phyloP scores from a whole-genome alignment of 2,329 filamentous ascomycete species.

The Aspergillus sp. region DNA sequence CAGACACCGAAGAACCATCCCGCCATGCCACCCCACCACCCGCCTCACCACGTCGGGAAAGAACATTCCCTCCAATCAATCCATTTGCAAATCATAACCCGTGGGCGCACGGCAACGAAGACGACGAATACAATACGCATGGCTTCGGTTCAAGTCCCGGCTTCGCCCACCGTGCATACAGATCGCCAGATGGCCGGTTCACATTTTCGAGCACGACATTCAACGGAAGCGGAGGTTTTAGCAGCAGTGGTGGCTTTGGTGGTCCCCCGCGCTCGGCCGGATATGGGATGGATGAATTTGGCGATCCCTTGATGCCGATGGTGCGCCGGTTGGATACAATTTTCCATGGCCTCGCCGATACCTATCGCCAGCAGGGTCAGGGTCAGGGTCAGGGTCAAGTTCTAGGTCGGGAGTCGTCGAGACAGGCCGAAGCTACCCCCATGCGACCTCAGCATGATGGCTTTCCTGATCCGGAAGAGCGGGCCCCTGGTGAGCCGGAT shows the following conservation, averaged over 20 bases:
- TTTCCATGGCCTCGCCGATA: conserved; percentile 40
- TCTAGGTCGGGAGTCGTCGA: background rate
- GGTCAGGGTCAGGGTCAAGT: background rate
- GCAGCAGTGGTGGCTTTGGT: conserved; percentile 10
- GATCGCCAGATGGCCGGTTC: conserved; percentile 43
- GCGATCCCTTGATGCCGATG: conserved; percentile 25
- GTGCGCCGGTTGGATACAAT: conserved; percentile 39
- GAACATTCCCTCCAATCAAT: conserved; percentile 17
- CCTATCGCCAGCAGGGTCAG: conserved; percentile 15
- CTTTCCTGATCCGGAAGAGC: conserved; percentile 4
- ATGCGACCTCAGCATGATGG: background rate
- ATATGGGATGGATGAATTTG: conserved; percentile 5
- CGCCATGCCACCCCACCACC: conserved; percentile 19
- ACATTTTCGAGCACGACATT: conserved; percentile 31
- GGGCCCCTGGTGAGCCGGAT: conserved; percentile 7
- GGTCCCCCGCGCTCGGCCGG: conserved; percentile 11
- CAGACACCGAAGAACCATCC: conserved; percentile 15
- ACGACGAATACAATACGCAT: conserved; percentile 29
- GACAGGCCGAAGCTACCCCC: background rate
- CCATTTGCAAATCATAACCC: conserved; percentile 42
- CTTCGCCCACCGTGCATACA: conserved; percentile 31
- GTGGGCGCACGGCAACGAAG: conserved; percentile 41
- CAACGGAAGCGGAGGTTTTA: conserved; percentile 5
- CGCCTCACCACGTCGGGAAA: conserved; percentile 16
- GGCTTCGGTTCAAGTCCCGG: conserved; percentile 8